phyloP scores from a whole-genome alignment of 129 eudicot genomes.

The Tagetes patula region DNA sequence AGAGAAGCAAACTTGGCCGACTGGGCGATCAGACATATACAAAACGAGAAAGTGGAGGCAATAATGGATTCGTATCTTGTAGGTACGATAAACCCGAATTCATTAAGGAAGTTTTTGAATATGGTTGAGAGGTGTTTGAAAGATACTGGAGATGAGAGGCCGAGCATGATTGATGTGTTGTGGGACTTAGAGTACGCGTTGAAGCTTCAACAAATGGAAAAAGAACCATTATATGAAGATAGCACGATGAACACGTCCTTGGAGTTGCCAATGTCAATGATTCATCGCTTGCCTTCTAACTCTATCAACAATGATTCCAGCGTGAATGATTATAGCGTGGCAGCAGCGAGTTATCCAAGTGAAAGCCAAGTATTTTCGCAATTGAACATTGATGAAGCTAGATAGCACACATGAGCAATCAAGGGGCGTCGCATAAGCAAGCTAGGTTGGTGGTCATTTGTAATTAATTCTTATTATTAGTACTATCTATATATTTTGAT shows the following conservation, averaged over 20 bases:
- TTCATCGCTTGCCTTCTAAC: conserved; percentile 44
- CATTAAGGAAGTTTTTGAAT: conserved; percentile 51
- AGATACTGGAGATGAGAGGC: conserved; percentile 59
- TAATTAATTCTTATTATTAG: too few relatives aligned
- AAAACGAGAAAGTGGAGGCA: conserved; percentile 38
- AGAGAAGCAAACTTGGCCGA: conserved; percentile 56
- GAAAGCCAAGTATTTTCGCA: conserved; percentile 58
- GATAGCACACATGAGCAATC: conserved; percentile 32
- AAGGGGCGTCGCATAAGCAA: too few relatives aligned
- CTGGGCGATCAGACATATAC: conserved; percentile 47
- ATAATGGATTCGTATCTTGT: conserved; percentile 50
- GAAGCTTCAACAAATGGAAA: conserved; percentile 48
- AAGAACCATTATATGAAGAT: conserved; percentile 42
- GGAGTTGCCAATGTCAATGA: conserved; percentile 32
- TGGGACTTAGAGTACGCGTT: conserved; percentile 60
- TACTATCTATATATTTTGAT: too few relatives aligned
- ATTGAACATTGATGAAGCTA: conserved; percentile 45
- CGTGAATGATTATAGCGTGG: conserved; percentile 6
- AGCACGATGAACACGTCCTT: conserved; percentile 45
- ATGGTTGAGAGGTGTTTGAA: conserved; percentile 55
- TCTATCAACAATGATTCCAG: conserved; percentile 25
- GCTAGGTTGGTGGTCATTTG: too few relatives aligned
- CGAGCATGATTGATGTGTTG: conserved; percentile 55
- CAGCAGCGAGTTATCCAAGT: conserved; percentile 22
- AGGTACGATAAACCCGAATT: conserved; percentile 46